Percentiles rank a stretch among this genome's conserved stretches.
Evolutionary conservation across 805 yeast genomes (phyloP).

Genomic region (Debaryomyces maramus): DNA sequence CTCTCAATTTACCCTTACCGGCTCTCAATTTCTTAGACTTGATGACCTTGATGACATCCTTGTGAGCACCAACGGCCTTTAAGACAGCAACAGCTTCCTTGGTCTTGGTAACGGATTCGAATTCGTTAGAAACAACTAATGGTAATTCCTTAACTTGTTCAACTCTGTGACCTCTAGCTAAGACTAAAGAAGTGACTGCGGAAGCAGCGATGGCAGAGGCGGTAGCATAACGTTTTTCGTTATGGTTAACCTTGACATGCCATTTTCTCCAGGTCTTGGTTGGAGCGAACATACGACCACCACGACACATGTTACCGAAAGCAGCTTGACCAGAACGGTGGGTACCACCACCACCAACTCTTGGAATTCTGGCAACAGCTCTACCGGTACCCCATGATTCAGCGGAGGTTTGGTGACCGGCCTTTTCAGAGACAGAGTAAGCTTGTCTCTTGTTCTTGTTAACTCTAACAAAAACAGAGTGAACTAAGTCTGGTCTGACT

Average conservation of each 20-base stretch:
- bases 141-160: constrained; percentile 98
- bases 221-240: constrained; percentile 99
- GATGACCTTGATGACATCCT: constrained; percentile 96
- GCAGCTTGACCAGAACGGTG: constrained; percentile 99
- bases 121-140: constrained; percentile 89
- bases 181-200: constrained; percentile 95
- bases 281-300: constrained; percentile 99
- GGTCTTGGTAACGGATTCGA: constrained; percentile 93
- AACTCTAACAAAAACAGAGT: constrained; percentile 96
- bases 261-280: constrained; percentile 99
- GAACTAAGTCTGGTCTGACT: constrained; percentile 99
- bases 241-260: constrained; percentile 99
- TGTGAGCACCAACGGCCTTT: constrained; percentile 98
- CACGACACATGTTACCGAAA: constrained; percentile 99
- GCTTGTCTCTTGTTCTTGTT: constrained; percentile 99
- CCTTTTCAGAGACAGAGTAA: constrained; percentile 98
- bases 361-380: constrained; percentile 99
- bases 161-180: constrained; percentile 99
- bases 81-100: constrained; percentile 98
- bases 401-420: constrained; percentile 99
- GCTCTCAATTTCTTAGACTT: constrained; percentile 99
- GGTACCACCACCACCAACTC: constrained; percentile 99
- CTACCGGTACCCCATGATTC: constrained; percentile 99
- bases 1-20: constrained; percentile 99
- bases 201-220: constrained; percentile 99